Percentiles rank a stretch among this genome's conserved stretches.
Evolutionary conservation across 2,329 filamentous ascomycete species (phyloP).

Genomic region (Didymella segeticola): DNA sequence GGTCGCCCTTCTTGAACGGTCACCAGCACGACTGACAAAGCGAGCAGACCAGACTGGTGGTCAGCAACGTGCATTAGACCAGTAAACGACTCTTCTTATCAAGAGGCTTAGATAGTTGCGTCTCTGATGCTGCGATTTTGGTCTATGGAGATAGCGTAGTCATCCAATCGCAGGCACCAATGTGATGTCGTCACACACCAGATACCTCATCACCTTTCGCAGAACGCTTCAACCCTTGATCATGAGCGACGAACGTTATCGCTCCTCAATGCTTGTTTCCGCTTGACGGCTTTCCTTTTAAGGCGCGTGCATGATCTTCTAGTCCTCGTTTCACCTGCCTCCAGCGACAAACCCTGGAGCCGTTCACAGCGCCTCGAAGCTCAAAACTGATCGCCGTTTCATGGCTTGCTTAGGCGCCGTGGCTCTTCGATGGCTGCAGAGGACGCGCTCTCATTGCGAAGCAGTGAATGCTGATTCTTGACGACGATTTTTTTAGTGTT

Average conservation of each 20-base stretch:
- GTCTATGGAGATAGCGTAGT: not conserved
- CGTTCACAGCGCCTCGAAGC: not conserved
- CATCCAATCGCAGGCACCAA: not conserved
- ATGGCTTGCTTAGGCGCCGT: constrained; percentile 5
- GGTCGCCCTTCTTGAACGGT: not conserved
- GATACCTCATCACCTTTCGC: not conserved
- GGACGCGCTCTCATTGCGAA: not conserved
- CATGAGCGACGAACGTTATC: not conserved
- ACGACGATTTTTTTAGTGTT: not conserved
- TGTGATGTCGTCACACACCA: not conserved
- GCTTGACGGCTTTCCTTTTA: not conserved
- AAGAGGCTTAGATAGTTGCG: not conserved
- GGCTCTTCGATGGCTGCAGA: not conserved
- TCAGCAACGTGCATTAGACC: not conserved
- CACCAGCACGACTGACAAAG: not conserved
- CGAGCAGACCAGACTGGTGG: not conserved
- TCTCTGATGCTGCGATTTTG: not conserved
- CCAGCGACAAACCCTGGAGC: constrained; percentile 15
- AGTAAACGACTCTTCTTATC: no score
- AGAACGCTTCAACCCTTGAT: not conserved
- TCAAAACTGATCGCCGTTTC: constrained; percentile 14
- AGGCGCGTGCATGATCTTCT: constrained; percentile 7
- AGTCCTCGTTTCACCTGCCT: constrained; percentile 15
- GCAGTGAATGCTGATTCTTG: not conserved
- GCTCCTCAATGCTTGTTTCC: not conserved